These are phyloP conservation scores for Aspergillus clavatus DNA, from an alignment of 2,329 filamentous ascomycete genomes.

Conservation along the genomic window DNA sequence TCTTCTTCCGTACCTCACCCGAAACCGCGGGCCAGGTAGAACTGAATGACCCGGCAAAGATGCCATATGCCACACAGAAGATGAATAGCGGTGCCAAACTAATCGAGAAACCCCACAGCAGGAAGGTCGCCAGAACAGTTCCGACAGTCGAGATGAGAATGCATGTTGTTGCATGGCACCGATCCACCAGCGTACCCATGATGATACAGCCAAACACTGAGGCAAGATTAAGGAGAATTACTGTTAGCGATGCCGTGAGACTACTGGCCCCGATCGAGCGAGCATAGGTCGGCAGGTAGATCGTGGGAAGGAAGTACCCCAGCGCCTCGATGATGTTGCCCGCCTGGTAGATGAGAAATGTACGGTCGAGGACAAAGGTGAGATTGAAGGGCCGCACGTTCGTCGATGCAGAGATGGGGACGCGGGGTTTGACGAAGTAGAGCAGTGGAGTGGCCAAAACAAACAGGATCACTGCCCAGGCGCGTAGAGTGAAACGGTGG, in stretches of 20 bases:
- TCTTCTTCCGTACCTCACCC: constrained; percentile 36
- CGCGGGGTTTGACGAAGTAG: constrained; percentile 28
- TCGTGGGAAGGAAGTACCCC: constrained; percentile 35
- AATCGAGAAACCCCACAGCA: constrained; percentile 46
- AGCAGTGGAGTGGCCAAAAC: constrained; percentile 37
- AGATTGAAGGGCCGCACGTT: background rate
- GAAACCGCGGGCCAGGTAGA: constrained; percentile 45
- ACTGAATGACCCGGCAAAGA: constrained; percentile 43
- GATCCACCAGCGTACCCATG: constrained; percentile 39
- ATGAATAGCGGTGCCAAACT: constrained; percentile 39
- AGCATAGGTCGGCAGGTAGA: constrained; percentile 39
- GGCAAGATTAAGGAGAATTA: constrained; percentile 30
- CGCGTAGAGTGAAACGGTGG: constrained; percentile 21
- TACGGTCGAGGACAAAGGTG: constrained; percentile 21
- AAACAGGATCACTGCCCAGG: constrained; percentile 27
- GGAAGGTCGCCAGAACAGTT: constrained; percentile 38
- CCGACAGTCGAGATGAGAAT: constrained; percentile 41
- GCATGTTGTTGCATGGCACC: constrained; percentile 36
- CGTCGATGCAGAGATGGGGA: constrained; percentile 14
- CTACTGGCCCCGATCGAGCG: constrained; percentile 20
- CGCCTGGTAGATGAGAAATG: constrained; percentile 46
- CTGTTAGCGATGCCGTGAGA: constrained; percentile 23
- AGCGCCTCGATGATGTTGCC: constrained; percentile 37
- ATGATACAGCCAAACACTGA: constrained; percentile 32
- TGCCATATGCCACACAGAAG: constrained; percentile 43